A percentile compares a stretch with the other conserved stretches of the same genome.
phyloP scores from a whole-genome alignment of 108 stramenopile genomes.

The Schizochytrium sp. region DNA sequence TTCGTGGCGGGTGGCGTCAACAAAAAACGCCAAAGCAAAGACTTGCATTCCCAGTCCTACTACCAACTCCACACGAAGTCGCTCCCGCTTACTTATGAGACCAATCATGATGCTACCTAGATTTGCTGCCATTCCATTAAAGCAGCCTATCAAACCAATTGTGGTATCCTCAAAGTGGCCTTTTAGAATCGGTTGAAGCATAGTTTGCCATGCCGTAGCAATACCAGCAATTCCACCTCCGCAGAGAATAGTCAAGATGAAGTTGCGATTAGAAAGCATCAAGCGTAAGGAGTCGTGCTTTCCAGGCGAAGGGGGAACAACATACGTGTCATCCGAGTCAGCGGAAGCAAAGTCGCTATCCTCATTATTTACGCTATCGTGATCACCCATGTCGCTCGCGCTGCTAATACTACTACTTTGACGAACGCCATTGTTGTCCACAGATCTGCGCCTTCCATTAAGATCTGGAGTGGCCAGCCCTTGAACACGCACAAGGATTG shows the following conservation, averaged over 20 bases:
- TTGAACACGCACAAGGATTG: neutral
- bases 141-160: slow-evolving; percentile 50
- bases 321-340: neutral
- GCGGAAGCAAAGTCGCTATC: neutral
- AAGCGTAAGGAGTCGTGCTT: neutral
- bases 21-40: neutral
- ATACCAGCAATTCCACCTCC: neutral
- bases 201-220: neutral
- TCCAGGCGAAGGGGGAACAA: neutral
- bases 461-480: neutral
- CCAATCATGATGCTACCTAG: neutral
- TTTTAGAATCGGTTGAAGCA: slow-evolving; percentile 18
- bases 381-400: neutral
- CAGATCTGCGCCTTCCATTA: too few relatives aligned
- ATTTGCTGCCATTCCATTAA: neutral
- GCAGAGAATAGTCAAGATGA: neutral
- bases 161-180: neutral
- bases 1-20: neutral
- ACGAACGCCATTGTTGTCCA: too few relatives aligned
- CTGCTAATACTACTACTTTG: neutral
- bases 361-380: neutral
- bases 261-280: neutral
- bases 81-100: neutral
- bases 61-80: neutral
- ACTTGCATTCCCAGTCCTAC: slow-evolving; percentile 15